A percentile compares a stretch with the other conserved stretches of the same genome.
Conservation (phyloP, 768 basidiomycete species). For the Leccinum barrowsii region DNA sequence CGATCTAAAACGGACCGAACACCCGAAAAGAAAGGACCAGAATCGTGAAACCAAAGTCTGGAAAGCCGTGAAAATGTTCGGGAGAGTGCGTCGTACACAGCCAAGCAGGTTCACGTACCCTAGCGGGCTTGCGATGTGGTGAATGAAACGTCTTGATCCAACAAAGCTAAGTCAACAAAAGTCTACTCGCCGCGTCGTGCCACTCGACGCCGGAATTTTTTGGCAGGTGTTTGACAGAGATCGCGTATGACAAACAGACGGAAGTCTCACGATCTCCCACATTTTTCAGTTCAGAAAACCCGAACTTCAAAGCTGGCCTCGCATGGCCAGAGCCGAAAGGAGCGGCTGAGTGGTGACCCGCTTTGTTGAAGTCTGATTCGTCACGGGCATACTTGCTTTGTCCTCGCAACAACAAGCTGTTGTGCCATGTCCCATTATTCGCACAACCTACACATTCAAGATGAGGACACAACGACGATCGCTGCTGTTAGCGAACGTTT, state of each 20-base stretch:
- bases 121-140: not conserved
- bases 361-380: conserved; percentile 19
- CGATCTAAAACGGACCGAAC: not conserved
- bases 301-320: not conserved
- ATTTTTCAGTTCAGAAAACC: not conserved
- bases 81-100: not conserved
- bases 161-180: not conserved
- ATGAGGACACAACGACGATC: too few relatives aligned
- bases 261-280: conserved; percentile 17
- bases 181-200: conserved; percentile 5
- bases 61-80: too few relatives aligned
- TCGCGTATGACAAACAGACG: conserved; percentile 11
- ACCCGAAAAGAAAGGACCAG: not conserved
- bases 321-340: not conserved
- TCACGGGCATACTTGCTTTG: conserved; percentile 5
- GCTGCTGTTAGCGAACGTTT: too few relatives aligned
- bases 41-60: too few relatives aligned
- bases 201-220: conserved; percentile 4
- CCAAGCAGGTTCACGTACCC: conserved; percentile 6
- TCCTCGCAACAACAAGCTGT: not conserved
- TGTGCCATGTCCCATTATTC: too few relatives aligned
- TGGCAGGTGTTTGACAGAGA: conserved; percentile 18
- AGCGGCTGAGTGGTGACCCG: conserved; percentile 1
- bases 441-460: conserved; percentile 1
- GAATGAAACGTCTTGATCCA: not conserved